Percentiles rank a stretch among this genome's conserved stretches.
Evolutionary conservation across 2,329 filamentous ascomycete species (phyloP).

Genomic region (Epichloe bromicola): DNA sequence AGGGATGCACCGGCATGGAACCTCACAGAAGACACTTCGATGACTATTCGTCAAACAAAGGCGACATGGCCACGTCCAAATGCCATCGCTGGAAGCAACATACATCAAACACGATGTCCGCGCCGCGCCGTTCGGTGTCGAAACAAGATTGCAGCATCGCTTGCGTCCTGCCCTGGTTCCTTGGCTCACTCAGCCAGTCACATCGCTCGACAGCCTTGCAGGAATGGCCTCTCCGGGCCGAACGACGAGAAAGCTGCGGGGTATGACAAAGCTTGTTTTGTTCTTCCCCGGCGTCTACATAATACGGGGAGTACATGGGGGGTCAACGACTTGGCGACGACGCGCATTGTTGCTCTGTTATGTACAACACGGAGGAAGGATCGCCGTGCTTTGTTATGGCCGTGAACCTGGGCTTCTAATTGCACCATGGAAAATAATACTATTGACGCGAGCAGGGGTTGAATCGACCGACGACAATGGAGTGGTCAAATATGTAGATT

Average conservation of each 20-base stretch:
- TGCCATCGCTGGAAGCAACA: neutral
- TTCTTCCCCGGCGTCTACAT: neutral
- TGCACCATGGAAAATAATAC: no score
- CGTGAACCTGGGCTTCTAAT: no score
- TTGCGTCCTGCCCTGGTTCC: neutral
- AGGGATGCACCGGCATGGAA: no score
- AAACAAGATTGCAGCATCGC: neutral
- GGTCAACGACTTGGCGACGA: neutral
- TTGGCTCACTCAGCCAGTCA: neutral
- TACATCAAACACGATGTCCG: no score
- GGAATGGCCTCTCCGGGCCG: slow-evolving; percentile 8
- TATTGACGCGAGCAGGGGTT: no score
- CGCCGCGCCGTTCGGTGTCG: no score
- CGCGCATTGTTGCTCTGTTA: neutral
- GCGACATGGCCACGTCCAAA: slow-evolving; percentile 25
- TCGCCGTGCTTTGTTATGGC: no score
- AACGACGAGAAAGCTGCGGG: slow-evolving; percentile 1
- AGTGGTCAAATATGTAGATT: neutral
- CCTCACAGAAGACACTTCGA: no score
- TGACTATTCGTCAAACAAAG: no score
- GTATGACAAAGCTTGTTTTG: neutral
- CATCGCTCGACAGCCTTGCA: slow-evolving; percentile 3
- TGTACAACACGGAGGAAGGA: no score
- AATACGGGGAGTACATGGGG: no score
- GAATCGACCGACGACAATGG: neutral